These are phyloP conservation scores for Xylariaceae sp. DNA, from an alignment of 2,329 filamentous ascomycete genomes.

Conservation along the genomic window DNA sequence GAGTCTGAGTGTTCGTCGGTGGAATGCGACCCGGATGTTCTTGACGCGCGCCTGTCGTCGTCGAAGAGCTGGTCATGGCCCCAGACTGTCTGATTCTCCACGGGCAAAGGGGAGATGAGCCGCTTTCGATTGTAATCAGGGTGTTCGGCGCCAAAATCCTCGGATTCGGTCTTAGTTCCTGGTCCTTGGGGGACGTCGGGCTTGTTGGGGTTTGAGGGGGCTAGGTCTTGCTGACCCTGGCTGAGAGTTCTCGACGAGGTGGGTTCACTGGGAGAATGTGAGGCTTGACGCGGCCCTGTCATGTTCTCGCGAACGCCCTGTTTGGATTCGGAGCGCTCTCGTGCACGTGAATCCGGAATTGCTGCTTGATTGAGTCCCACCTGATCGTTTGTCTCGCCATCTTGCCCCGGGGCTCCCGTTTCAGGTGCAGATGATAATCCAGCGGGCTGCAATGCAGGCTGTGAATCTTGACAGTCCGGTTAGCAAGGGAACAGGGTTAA, in stretches of 20 bases:
- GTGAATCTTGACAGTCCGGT: constrained; percentile 1
- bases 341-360: constrained; percentile 16
- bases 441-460: constrained; percentile 7
- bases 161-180: not conserved
- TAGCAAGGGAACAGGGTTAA: not conserved
- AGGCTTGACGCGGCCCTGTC: not conserved
- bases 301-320: not conserved
- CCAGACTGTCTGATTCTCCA: constrained; percentile 34
- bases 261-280: not conserved
- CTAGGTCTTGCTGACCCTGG: not conserved
- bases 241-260: not conserved
- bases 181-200: not conserved
- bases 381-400: constrained; percentile 11
- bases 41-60: constrained; percentile 4
- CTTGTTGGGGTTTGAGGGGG: not conserved
- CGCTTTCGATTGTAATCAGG: not conserved
- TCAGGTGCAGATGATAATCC: constrained; percentile 21
- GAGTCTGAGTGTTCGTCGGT: not conserved
- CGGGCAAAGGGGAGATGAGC: constrained; percentile 15
- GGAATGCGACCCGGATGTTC: not conserved
- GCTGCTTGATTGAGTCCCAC: constrained; percentile 16
- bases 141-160: not conserved
- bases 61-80: constrained; percentile 37
- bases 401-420: constrained; percentile 8
- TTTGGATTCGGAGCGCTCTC: not conserved